Base-by-base conservation (phyloP, 2,329 filamentous ascomycete species). In the Scedosporium minutisporum region DNA sequence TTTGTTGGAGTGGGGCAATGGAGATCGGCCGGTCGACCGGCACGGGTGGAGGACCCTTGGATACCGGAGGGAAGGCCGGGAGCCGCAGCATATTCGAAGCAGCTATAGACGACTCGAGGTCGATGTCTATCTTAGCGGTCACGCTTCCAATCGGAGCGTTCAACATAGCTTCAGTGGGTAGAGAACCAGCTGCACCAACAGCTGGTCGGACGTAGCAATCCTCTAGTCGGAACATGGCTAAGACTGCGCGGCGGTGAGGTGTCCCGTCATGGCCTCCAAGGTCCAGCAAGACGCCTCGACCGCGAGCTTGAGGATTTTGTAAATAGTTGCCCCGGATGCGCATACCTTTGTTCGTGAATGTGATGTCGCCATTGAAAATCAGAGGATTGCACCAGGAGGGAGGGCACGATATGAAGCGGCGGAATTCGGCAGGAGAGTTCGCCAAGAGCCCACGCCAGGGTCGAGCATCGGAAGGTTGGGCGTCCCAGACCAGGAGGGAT, bases 401-500 rank as follows among this genome's bases (percentile, higher is more conserved):
- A 1, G 60, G 60, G 16, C 60, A 61, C 2, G 16, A 21, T 12
- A 38, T 44, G 41, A 46, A 61, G 29, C 60, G 60, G 41, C n/a
- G 16, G 29, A 51, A 61, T 33, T 61, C 60, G 9, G 18, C 27
- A 1, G 60, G 60, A 6, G 60, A 61, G 29, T 25, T 55, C 3
- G 60, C 60, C 16, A 42, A 42, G n/a, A 57, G n/a, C 18, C 60
- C 60, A 10, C 46, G 16, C 18, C 51, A 57, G 6, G 25, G 60
- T 9, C 60, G 27, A 7, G 57, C 7, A 27, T 62, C 61, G n/a
- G 12, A 23, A 12, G 61, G 21, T 12, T 18, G 21, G 21, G 63
- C 53, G 2, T 64, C 61, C 65, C 65, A 73, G 6, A 69, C 69
- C 9, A 76, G 72, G 1, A 76, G 65, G 3, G 71, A 72, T 42